These are phyloP conservation scores for Saturnispora mendoncae DNA, from an alignment of 805 yeast genomes.

Conservation along the genomic window DNA sequence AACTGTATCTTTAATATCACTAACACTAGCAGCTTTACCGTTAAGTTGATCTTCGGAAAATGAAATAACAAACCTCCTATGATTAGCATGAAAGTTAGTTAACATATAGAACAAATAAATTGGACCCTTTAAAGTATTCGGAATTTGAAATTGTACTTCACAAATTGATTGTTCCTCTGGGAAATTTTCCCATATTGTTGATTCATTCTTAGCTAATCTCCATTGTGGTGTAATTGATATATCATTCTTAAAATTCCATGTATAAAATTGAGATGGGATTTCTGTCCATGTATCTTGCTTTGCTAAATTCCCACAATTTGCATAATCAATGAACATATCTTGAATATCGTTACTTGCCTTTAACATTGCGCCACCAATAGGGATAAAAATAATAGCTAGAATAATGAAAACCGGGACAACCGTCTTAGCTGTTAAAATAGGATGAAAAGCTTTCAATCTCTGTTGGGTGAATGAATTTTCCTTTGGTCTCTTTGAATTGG, in stretches of 20 bases:
- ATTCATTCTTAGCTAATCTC: constrained; percentile 41
- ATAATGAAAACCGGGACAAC: constrained; percentile 77
- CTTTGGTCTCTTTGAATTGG: constrained; percentile 55
- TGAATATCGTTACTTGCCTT: constrained; percentile 70
- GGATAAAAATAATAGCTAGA: constrained; percentile 76
- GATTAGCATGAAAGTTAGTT: constrained; percentile 87
- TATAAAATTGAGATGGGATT: constrained; percentile 53
- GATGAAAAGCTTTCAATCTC: constrained; percentile 48
- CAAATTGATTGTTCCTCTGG: constrained; percentile 49
- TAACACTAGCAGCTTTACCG: constrained; percentile 56
- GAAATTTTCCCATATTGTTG: constrained; percentile 32
- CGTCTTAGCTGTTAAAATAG: constrained; percentile 84
- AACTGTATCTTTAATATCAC: constrained; percentile 43
- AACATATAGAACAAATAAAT: constrained; percentile 72
- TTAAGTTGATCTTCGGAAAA: constrained; percentile 72
- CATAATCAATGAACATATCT: constrained; percentile 67
- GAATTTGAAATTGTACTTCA: constrained; percentile 63
- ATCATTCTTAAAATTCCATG: constrained; percentile 46
- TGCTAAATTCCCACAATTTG: constrained; percentile 52
- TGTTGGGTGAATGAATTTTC: constrained; percentile 52
- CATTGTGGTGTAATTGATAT: constrained; percentile 48
- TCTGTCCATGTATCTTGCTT: constrained; percentile 34
- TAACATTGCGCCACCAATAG: constrained; percentile 81
- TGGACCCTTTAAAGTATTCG: constrained; percentile 63
- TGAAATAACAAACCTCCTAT: constrained; percentile 86